Conservation (phyloP, 768 basidiomycete genomes). For the Clitopilus passeckerianus region DNA sequence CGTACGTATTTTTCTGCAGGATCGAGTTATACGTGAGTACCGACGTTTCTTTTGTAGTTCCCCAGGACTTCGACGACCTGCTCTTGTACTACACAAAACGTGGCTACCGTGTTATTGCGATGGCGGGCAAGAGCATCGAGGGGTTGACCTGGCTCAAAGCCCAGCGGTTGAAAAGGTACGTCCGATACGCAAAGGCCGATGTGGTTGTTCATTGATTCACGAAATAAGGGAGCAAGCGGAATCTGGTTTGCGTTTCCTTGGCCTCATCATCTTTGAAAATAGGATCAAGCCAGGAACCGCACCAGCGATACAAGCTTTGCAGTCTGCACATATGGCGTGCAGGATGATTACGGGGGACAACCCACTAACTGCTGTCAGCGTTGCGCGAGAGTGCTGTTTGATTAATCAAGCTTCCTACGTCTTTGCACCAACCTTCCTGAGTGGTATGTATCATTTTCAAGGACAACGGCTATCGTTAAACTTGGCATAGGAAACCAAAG, state of each 20-base stretch:
- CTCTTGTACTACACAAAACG: constrained; percentile 95
- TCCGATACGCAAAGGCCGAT: neutral
- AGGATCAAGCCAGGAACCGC: constrained; percentile 91
- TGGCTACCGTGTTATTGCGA: constrained; percentile 96
- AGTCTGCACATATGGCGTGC: constrained; percentile 87
- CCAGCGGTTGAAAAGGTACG: constrained; percentile 89
- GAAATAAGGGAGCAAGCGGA: constrained; percentile 88
- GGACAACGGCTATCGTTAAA: neutral
- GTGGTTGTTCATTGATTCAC: constrained; percentile 1
- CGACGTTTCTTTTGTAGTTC: constrained; percentile 52
- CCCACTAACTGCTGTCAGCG: constrained; percentile 92
- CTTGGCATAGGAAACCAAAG: constrained; percentile 43
- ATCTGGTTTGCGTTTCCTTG: constrained; percentile 83
- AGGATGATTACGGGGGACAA: constrained; percentile 99
- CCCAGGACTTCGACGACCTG: constrained; percentile 93
- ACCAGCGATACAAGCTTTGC: constrained; percentile 84
- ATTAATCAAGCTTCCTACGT: constrained; percentile 87
- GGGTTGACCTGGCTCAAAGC: constrained; percentile 96
- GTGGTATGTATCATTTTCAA: constrained; percentile 41
- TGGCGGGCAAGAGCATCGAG: constrained; percentile 94
- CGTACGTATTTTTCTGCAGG: constrained; percentile 45
- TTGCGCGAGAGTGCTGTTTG: constrained; percentile 89
- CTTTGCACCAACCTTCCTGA: constrained; percentile 75
- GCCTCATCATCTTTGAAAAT: constrained; percentile 97
- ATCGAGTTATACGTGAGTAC: neutral